A percentile compares a stretch with the other conserved stretches of the same genome.
Conservation (phyloP, 2,329 filamentous ascomycete species). For the Bertia moriformis region DNA sequence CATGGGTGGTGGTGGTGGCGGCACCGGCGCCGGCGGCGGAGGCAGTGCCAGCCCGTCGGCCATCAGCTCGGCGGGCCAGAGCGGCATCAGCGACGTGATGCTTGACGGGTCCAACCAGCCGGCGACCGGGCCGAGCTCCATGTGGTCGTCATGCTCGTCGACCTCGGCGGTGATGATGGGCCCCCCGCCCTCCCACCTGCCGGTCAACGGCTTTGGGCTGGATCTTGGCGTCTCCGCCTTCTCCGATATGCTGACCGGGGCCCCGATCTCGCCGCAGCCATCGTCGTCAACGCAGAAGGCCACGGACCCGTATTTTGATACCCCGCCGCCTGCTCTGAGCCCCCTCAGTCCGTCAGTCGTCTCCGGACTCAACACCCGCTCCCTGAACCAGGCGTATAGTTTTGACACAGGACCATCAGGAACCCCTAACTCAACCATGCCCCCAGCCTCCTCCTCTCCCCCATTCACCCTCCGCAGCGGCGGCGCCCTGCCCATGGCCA, state of each 20-base stretch:
- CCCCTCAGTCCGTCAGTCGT: slow-evolving; percentile 61
- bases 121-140: too few species aligned
- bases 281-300: too few species aligned
- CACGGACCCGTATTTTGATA: too few species aligned
- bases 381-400: slow-evolving; percentile 41
- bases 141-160: slow-evolving; percentile 33
- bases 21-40: slow-evolving; percentile 77
- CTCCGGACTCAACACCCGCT: slow-evolving; percentile 29
- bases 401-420: slow-evolving; percentile 80
- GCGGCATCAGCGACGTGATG: slow-evolving; percentile 81
- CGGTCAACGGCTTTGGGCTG: slow-evolving; percentile 8
- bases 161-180: slow-evolving; percentile 28
- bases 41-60: slow-evolving; percentile 90
- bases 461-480: too few species aligned
- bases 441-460: too few species aligned
- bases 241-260: slow-evolving; percentile 63
- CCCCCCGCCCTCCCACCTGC: background rate
- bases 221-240: slow-evolving; percentile 61
- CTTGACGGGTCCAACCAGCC: slow-evolving; percentile 65
- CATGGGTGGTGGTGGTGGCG: slow-evolving; percentile 55
- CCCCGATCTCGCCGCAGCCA: too few species aligned
- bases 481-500: slow-evolving; percentile 64
- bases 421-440: slow-evolving; percentile 88
- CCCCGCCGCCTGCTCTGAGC: slow-evolving; percentile 53
- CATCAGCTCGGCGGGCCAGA: slow-evolving; percentile 87